Evolutionary conservation across 1,139 yeast genomes (phyloP).

Genomic region (Kodamaea suecica): DNA sequence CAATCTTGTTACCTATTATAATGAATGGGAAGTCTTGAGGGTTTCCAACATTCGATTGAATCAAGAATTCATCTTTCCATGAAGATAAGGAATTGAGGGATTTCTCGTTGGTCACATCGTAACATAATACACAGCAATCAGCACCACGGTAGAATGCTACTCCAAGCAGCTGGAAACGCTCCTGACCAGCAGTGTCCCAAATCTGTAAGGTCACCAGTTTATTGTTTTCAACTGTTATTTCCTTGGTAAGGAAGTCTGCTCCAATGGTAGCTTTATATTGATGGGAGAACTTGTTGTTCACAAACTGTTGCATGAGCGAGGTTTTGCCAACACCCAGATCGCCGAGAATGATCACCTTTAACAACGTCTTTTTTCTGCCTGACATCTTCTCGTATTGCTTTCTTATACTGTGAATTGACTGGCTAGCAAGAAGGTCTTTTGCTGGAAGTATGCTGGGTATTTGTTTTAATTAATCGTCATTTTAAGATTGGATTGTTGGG

Average conservation of each 20-base stretch:
- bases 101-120: slow-evolving; percentile 90
- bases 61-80: slow-evolving; percentile 94
- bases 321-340: slow-evolving; percentile 99
- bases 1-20: slow-evolving; percentile 89
- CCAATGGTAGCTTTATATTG: slow-evolving; percentile 98
- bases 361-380: slow-evolving; percentile 79
- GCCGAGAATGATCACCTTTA: slow-evolving; percentile 91
- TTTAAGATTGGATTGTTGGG: too few species aligned
- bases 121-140: slow-evolving; percentile 86
- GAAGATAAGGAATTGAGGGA: slow-evolving; percentile 85
- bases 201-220: slow-evolving; percentile 80
- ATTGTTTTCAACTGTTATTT: slow-evolving; percentile 73
- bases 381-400: too few species aligned
- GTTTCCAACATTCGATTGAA: slow-evolving; percentile 87
- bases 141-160: slow-evolving; percentile 98
- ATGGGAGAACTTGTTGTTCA: slow-evolving; percentile 89
- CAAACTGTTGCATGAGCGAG: slow-evolving; percentile 93
- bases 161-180: slow-evolving; percentile 92
- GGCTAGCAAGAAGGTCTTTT: too few species aligned
- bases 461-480: too few species aligned
- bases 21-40: slow-evolving; percentile 96
- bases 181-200: slow-evolving; percentile 99
- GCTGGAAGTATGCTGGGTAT: too few species aligned
- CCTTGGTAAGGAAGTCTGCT: slow-evolving; percentile 94
- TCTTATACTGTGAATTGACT: too few species aligned